Conservation (phyloP, 1,284 basidiomycete genomes). For the Apiotrichum gracile region DNA sequence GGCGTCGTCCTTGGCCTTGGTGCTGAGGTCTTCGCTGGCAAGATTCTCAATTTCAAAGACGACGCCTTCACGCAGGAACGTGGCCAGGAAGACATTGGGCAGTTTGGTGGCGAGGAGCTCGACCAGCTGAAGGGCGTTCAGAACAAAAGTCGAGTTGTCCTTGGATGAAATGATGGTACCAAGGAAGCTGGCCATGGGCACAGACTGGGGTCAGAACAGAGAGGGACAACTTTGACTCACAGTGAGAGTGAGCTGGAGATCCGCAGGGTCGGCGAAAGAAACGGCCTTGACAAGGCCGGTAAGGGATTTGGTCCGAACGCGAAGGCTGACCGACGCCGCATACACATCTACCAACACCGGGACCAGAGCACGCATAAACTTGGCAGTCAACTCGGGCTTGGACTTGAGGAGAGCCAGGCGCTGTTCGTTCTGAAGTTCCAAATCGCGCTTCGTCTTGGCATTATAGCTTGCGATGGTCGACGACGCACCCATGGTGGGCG, state of each 20-base stretch:
- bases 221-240: slow-evolving; percentile 48
- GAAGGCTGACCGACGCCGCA: slow-evolving; percentile 80
- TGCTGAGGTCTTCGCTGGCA: slow-evolving; percentile 57
- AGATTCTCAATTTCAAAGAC: slow-evolving; percentile 81
- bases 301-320: slow-evolving; percentile 78
- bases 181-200: slow-evolving; percentile 85
- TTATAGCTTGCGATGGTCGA: slow-evolving; percentile 3
- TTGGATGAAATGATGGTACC: slow-evolving; percentile 86
- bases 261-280: slow-evolving; percentile 72
- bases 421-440: slow-evolving; percentile 40
- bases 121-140: slow-evolving; percentile 81
- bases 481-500: background rate
- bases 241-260: slow-evolving; percentile 65
- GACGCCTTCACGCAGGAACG: slow-evolving; percentile 86
- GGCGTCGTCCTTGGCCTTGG: slow-evolving; percentile 15
- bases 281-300: slow-evolving; percentile 81
- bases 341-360: slow-evolving; percentile 93
- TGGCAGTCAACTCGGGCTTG: slow-evolving; percentile 66
- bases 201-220: slow-evolving; percentile 56
- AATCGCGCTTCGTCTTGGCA: slow-evolving; percentile 35
- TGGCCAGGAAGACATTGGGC: slow-evolving; percentile 72
- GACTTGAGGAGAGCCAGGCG: slow-evolving; percentile 59
- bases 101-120: slow-evolving; percentile 79
- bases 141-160: slow-evolving; percentile 76
- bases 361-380: slow-evolving; percentile 77